A percentile compares a stretch with the other conserved stretches of the same genome.
Evolutionary conservation across 202 grass and related monocot species (phyloP).

Genomic region (Digitaria exilis): DNA sequence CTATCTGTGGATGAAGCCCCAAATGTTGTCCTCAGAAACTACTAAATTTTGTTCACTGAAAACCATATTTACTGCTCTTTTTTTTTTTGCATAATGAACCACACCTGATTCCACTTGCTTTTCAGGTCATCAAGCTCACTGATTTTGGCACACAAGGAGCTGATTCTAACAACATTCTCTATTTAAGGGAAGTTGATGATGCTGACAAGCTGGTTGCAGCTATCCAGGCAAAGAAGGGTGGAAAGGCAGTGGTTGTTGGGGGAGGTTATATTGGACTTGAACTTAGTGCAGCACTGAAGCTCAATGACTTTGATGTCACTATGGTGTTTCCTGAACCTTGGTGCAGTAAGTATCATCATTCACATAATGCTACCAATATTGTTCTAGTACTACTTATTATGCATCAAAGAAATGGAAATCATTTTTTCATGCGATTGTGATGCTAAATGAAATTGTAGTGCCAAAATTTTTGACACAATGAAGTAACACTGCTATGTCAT

Average conservation of each 20-base stretch:
- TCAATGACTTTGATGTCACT: constrained; percentile 93
- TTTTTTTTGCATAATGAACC: constrained; percentile 5
- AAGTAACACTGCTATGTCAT: constrained; percentile 2
- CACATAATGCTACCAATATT: background rate
- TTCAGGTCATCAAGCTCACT: constrained; percentile 83
- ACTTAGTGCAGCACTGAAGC: constrained; percentile 71
- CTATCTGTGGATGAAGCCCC: background rate
- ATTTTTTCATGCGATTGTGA: constrained; percentile 1
- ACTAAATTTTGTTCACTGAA: background rate
- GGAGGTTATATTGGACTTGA: constrained; percentile 99
- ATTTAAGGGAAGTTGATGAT: constrained; percentile 87
- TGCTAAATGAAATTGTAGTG: constrained; percentile 1
- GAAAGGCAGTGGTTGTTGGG: constrained; percentile 92
- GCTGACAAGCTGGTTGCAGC: constrained; percentile 84
- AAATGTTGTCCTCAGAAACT: background rate
- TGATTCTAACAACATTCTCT: constrained; percentile 88
- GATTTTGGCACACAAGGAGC: constrained; percentile 92
- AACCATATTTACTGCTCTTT: background rate
- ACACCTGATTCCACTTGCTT: background rate
- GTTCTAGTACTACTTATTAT: constrained; percentile 1
- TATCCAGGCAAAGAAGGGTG: constrained; percentile 94
- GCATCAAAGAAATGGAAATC: background rate
- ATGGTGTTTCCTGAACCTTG: constrained; percentile 99
- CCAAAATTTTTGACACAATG: background rate
- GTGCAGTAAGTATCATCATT: constrained; percentile 84